These are phyloP conservation scores for Leucocoprinus birnbaumii DNA, from an alignment of 768 basidiomycete genomes.

Conservation along the genomic window DNA sequence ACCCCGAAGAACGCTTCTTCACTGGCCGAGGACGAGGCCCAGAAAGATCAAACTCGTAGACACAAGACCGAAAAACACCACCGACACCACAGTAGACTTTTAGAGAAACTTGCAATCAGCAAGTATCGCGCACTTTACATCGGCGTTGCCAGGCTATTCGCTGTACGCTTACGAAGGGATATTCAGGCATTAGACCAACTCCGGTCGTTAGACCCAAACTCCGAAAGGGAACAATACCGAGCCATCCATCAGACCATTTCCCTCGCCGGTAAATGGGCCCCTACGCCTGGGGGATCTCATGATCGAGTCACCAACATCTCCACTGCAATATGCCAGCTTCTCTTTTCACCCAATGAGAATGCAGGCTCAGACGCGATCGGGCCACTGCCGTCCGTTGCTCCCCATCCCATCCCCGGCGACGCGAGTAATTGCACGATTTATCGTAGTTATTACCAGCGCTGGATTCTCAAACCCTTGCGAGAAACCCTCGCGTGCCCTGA, in stretches of 20 bases:
- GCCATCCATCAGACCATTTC: constrained; percentile 35
- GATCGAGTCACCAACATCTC: constrained; percentile 64
- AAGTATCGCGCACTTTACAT: constrained; percentile 64
- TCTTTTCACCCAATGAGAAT: constrained; percentile 32
- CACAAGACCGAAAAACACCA: constrained; percentile 20
- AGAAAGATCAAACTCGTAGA: constrained; percentile 6
- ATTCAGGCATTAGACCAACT: constrained; percentile 31
- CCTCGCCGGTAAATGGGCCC: constrained; percentile 71
- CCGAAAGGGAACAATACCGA: background rate
- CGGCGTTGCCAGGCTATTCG: constrained; percentile 58
- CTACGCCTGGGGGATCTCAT: constrained; percentile 54
- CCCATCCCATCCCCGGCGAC: constrained; percentile 16
- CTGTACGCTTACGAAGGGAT: constrained; percentile 49
- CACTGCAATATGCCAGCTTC: constrained; percentile 56
- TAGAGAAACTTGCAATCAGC: constrained; percentile 35
- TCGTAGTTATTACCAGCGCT: constrained; percentile 56
- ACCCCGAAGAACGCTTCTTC: constrained; percentile 12
- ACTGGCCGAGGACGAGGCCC: constrained; percentile 14
- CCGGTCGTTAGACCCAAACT: constrained; percentile 29
- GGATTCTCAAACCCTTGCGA: constrained; percentile 60
- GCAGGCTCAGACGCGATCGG: constrained; percentile 29
- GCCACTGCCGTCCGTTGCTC: constrained; percentile 1
- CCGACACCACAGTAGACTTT: constrained; percentile 32
- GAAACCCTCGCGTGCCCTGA: constrained; percentile 45
- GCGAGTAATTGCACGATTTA: constrained; percentile 35